phyloP scores from a whole-genome alignment of 768 basidiomycete species.

The Gautieria morchelliformis region DNA sequence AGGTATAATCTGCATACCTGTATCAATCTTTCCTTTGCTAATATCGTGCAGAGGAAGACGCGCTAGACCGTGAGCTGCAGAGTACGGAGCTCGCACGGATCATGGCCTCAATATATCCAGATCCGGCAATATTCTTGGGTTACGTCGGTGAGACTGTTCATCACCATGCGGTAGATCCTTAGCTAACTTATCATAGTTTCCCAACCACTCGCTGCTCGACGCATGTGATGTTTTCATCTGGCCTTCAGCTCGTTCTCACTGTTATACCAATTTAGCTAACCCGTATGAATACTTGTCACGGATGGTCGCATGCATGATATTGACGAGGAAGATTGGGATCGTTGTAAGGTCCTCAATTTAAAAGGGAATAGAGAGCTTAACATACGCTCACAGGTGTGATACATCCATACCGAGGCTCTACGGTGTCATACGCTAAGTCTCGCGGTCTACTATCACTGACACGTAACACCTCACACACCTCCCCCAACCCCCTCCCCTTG shows the following conservation, averaged over 20 bases:
- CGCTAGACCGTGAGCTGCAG: conserved; percentile 81
- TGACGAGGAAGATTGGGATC: conserved; percentile 58
- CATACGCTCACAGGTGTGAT: conserved; percentile 55
- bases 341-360: conserved; percentile 37
- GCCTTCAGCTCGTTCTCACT: not conserved
- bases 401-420: conserved; percentile 79
- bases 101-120: conserved; percentile 58
- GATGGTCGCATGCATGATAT: conserved; percentile 78
- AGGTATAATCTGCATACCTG: conserved; percentile 33
- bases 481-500: not conserved
- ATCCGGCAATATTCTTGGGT: conserved; percentile 72
- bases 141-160: conserved; percentile 37
- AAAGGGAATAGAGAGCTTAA: not conserved
- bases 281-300: conserved; percentile 71
- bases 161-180: not conserved
- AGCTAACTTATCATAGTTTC: conserved; percentile 33
- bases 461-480: conserved; percentile 30
- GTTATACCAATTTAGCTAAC: conserved; percentile 34
- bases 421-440: conserved; percentile 69
- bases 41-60: conserved; percentile 61
- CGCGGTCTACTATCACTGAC: conserved; percentile 78
- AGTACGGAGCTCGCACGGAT: conserved; percentile 72
- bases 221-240: conserved; percentile 30
- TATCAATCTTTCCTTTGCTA: not conserved
- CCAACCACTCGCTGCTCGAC: conserved; percentile 49